Percentiles rank a stretch among this genome's conserved stretches.
phyloP scores from a whole-genome alignment of 106 monocot genomes.

The Triglochin maritima region DNA sequence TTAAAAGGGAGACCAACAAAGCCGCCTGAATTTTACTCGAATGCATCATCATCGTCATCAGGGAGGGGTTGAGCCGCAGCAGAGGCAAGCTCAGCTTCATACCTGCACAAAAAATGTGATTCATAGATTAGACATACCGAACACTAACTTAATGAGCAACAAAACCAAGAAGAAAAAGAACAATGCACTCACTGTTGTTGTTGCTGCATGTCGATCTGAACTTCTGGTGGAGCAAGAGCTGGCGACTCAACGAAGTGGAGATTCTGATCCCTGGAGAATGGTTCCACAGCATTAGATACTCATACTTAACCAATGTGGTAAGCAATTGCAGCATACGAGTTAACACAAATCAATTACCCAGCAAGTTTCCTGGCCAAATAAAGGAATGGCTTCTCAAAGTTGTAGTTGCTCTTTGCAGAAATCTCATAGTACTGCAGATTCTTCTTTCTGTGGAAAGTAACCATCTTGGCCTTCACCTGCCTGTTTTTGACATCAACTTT shows the following conservation, averaged over 20 bases:
- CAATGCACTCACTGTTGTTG: slow-evolving; percentile 32
- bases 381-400: slow-evolving; percentile 89
- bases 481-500: slow-evolving; percentile 93
- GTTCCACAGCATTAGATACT: not conserved
- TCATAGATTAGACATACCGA: not conserved
- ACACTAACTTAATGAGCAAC: not conserved
- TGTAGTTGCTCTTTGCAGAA: slow-evolving; percentile 95
- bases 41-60: slow-evolving; percentile 53
- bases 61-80: slow-evolving; percentile 63
- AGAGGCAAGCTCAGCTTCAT: slow-evolving; percentile 34
- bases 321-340: not conserved
- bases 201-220: slow-evolving; percentile 41
- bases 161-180: not conserved
- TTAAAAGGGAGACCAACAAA: not conserved
- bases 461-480: slow-evolving; percentile 77
- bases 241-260: slow-evolving; percentile 57
- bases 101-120: slow-evolving; percentile 14
- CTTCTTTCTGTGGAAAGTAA: slow-evolving; percentile 84
- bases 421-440: slow-evolving; percentile 92
- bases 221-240: slow-evolving; percentile 48
- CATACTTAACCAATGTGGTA: too few relatives aligned
- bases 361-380: slow-evolving; percentile 84
- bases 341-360: slow-evolving; percentile 28
- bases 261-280: slow-evolving; percentile 30
- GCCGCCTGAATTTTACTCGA: slow-evolving; percentile 14